These are phyloP conservation scores for Yueomyces sp. DNA, from an alignment of 805 yeast species.

Conservation along the genomic window DNA sequence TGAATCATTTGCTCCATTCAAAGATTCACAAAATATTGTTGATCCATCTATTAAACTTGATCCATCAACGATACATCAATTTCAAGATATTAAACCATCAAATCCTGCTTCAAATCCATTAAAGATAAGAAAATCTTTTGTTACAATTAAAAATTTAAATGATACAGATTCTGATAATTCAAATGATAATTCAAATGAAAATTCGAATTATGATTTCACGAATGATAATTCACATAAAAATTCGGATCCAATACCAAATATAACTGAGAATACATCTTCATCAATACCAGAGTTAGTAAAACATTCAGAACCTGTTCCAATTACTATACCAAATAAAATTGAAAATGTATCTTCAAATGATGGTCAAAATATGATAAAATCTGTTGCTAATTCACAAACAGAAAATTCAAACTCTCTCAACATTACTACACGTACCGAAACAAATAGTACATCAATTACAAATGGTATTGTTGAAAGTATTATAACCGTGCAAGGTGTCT, in stretches of 20 bases:
- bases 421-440: too few relatives aligned
- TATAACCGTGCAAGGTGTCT: constrained; percentile 71
- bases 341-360: background rate
- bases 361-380: too few relatives aligned
- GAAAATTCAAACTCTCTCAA: too few relatives aligned
- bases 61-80: background rate
- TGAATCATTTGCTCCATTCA: background rate
- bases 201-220: background rate
- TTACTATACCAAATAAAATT: constrained; percentile 2
- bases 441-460: background rate
- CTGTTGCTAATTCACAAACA: too few relatives aligned
- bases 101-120: constrained; percentile 63
- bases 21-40: background rate
- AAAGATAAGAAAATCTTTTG: constrained; percentile 49
- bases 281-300: background rate
- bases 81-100: constrained; percentile 14
- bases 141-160: constrained; percentile 38
- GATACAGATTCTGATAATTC: constrained; percentile 15
- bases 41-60: background rate
- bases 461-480: constrained; percentile 62
- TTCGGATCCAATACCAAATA: background rate
- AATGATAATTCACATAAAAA: background rate
- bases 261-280: background rate
- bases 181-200: background rate
- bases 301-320: constrained; percentile 4